Percentiles rank a stretch among this genome's conserved stretches.
These are phyloP conservation scores for Scheffersomyces amazonensis DNA, from an alignment of 805 yeast genomes.

Conservation along the genomic window DNA sequence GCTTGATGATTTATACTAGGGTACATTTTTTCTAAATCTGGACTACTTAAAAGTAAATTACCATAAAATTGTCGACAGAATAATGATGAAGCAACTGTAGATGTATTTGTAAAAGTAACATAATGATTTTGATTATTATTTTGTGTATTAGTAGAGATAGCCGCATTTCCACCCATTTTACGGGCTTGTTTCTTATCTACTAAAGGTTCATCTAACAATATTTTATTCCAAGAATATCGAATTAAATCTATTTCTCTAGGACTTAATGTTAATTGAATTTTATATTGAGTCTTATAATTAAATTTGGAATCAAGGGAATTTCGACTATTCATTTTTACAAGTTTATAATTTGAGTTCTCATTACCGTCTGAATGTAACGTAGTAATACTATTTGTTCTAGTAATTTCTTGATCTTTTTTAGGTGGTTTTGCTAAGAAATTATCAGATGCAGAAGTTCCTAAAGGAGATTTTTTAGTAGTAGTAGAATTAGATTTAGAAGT, in stretches of 20 bases:
- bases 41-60: conserved; percentile 60
- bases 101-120: conserved; percentile 6
- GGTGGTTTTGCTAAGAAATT: no score
- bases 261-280: conserved; percentile 19
- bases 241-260: conserved; percentile 42
- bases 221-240: conserved; percentile 46
- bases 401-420: no score
- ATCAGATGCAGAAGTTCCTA: no score
- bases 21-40: conserved; percentile 59
- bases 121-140: background rate
- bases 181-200: background rate
- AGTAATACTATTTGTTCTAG: no score
- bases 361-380: conserved; percentile 1
- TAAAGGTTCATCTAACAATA: conserved; percentile 36
- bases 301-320: conserved; percentile 19
- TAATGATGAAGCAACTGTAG: conserved; percentile 42
- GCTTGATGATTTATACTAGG: conserved; percentile 82
- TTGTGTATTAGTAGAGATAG: background rate
- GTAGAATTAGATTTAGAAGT: no score
- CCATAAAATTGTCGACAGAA: conserved; percentile 78
- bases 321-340: conserved; percentile 21
- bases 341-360: conserved; percentile 25
- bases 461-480: no score
- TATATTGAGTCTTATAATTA: conserved; percentile 12
- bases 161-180: background rate